A percentile compares a stretch with the other conserved stretches of the same genome.
These are phyloP conservation scores for Leccinum arenicola DNA, from an alignment of 768 basidiomycete species.

Conservation along the genomic window DNA sequence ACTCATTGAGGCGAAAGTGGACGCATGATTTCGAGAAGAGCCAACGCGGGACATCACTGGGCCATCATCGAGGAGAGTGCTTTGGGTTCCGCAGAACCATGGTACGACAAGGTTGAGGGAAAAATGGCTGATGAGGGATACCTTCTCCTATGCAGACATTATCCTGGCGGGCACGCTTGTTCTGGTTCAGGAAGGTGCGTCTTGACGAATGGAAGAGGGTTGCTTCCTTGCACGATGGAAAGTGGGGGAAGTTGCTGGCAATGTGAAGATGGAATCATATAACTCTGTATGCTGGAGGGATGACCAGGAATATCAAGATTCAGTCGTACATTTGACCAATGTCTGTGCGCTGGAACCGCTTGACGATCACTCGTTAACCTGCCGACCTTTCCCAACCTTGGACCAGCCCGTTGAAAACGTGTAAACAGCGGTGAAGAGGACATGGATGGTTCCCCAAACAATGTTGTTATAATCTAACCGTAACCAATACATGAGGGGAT, in stretches of 20 bases:
- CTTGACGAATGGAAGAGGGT: slow-evolving; percentile 28
- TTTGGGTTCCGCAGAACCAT: slow-evolving; percentile 9
- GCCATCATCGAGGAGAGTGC: slow-evolving; percentile 10
- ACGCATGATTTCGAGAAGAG: slow-evolving; percentile 37
- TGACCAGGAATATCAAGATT: too few relatives aligned
- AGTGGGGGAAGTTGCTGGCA: slow-evolving; percentile 24
- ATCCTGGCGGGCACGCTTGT: slow-evolving; percentile 13
- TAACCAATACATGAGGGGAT: neutral
- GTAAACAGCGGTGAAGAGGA: neutral
- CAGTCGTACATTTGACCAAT: neutral
- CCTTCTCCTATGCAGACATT: slow-evolving; percentile 32
- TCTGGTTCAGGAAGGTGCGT: slow-evolving; percentile 17
- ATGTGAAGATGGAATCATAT: slow-evolving; percentile 29
- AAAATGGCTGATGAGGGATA: slow-evolving; percentile 30
- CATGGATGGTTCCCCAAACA: neutral
- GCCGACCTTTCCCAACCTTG: too few relatives aligned
- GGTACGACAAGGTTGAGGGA: slow-evolving; percentile 24
- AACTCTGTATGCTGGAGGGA: neutral
- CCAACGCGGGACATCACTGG: slow-evolving; percentile 32
- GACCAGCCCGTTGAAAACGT: too few relatives aligned
- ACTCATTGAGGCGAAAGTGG: slow-evolving; percentile 34
- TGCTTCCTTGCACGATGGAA: slow-evolving; percentile 23
- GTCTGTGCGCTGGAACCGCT: neutral
- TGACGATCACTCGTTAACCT: neutral
- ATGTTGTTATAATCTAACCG: neutral